A percentile compares a stretch with the other conserved stretches of the same genome.
These are phyloP conservation scores for Neurospora sp. DNA, from an alignment of 495 filamentous ascomycete species.

Conservation along the genomic window DNA sequence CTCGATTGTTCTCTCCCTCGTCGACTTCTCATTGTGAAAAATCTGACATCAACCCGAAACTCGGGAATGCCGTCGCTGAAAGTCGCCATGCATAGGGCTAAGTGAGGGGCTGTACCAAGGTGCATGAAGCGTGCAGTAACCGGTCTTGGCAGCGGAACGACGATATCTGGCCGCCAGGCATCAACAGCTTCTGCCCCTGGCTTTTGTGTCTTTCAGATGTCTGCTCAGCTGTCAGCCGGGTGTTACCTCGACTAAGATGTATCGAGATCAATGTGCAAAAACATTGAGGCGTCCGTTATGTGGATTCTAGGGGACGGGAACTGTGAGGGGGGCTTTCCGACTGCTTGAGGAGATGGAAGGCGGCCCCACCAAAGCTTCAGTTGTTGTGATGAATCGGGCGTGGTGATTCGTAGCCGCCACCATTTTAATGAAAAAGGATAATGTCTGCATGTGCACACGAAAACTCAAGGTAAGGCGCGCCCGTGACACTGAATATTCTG, in stretches of 20 bases:
- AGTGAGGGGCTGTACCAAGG: conserved; percentile 11
- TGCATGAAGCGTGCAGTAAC: background rate
- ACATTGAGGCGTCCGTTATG: background rate
- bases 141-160: background rate
- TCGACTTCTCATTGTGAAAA: background rate
- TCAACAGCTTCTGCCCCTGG: background rate
- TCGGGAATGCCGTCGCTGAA: background rate
- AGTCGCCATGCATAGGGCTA: conserved; percentile 15
- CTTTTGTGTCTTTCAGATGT: background rate
- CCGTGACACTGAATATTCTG: background rate
- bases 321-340: background rate
- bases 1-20: background rate
- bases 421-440: background rate
- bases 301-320: background rate
- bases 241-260: background rate
- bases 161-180: conserved; percentile 1
- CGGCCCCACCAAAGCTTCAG: background rate
- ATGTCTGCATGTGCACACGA: background rate
- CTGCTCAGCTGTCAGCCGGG: background rate
- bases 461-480: background rate
- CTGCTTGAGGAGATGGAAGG: background rate
- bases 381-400: background rate
- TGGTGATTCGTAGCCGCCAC: background rate
- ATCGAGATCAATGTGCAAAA: background rate
- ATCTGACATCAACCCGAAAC: background rate